Conservation (phyloP, 2,329 filamentous ascomycete genomes). For the Pseudogymnoascus destructans region DNA sequence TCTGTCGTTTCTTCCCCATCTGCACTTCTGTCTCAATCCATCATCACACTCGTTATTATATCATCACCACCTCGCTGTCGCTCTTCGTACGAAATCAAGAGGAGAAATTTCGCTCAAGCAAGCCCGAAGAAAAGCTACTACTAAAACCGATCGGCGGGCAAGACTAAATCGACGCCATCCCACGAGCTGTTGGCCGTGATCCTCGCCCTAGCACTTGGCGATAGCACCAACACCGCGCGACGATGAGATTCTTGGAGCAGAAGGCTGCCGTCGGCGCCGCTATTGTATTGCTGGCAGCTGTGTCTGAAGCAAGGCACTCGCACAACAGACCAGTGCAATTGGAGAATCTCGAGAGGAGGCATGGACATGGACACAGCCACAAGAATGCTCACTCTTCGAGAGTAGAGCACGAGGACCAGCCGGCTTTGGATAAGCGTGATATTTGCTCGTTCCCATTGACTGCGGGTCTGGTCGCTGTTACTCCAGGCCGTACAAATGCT, state of each 20-base stretch:
- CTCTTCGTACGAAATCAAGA: neutral
- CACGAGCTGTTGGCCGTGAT: neutral
- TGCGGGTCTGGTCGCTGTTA: constrained; percentile 53
- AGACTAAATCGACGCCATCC: neutral
- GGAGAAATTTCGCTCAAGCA: neutral
- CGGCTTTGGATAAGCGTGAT: constrained; percentile 20
- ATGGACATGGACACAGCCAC: constrained; percentile 17
- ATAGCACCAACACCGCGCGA: constrained; percentile 14
- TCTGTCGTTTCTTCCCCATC: neutral
- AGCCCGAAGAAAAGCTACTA: neutral
- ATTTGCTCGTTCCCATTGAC: constrained; percentile 54
- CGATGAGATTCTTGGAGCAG: constrained; percentile 42
- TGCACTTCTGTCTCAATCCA: neutral
- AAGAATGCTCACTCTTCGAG: constrained; percentile 18
- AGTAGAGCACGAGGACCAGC: constrained; percentile 14
- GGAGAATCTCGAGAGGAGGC: constrained; percentile 20
- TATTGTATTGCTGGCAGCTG: constrained; percentile 32
- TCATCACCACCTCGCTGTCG: neutral
- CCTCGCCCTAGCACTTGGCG: neutral
- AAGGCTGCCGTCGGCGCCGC: constrained; percentile 38
- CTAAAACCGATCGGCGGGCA: neutral
- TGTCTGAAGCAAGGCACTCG: constrained; percentile 20
- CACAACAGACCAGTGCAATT: constrained; percentile 19
- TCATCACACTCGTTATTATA: neutral
- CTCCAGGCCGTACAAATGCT: constrained; percentile 49